Base-by-base conservation (phyloP, 192 early-diverging fungal species). In the Cladochytrium replicatum region DNA sequence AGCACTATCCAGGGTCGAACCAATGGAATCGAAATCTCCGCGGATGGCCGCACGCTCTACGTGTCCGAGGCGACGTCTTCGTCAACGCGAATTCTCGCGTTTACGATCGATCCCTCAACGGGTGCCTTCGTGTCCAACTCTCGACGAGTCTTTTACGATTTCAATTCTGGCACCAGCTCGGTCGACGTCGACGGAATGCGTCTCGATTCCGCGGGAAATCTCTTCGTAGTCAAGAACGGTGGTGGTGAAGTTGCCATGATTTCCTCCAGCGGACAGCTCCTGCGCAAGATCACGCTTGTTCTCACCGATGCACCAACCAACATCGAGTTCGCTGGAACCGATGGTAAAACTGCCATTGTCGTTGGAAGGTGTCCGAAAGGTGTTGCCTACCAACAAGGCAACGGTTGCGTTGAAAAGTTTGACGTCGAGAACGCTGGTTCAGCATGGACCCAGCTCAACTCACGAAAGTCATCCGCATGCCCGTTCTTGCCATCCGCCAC, bases 171-270 rank as follows among this genome's bases (percentile, higher is more conserved):
- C 9, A 34, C 29, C 1, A 47, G 59, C 3, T 23, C 46, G 40
- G 55, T 45, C 26, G 75, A 78, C 38, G 54, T 78, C 29, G 75
- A 78, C 32, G 75, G 75, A 26, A 78, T 78, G 64, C 66, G 75
- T 32, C 41, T 58, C 8, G 75, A 76, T 27, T 52, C 28, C n/a
- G 7, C 31, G 13, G 75, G 75, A 2, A 78, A 76, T 40, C 68
- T 78, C 23, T 76, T 68, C 29, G 75, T 78, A 15, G 60, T 71
- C 13, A 64, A 74, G 29, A 68, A 69, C 41, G 71, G 71, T 19
- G 32, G 48, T 6, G 71, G 74, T 28, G 56, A 74, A 47, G 60
- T 78, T 1, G 67, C 62, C 8, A 66, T 65, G 57, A 51, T 78
- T 9, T 50, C 62, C 11, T 63, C 72, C 0, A 29, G 48, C 0